Evolutionary conservation across 2,329 filamentous ascomycete genomes (phyloP), one percentile per base, ranked within the genome.

Genomic region (Calonectria naviculata): DNA sequence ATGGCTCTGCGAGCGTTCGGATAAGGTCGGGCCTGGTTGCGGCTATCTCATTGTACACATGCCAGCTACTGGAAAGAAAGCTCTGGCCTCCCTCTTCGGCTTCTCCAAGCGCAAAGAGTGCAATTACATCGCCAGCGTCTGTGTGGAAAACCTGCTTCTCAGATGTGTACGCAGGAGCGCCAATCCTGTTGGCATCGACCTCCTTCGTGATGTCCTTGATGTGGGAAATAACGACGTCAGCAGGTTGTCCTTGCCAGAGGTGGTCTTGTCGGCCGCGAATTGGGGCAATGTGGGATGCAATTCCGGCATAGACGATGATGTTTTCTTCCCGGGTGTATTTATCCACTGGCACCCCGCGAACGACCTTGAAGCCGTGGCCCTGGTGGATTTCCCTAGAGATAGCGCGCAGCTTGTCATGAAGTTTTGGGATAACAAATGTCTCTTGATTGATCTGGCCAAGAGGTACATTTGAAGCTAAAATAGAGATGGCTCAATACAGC

Each of bases 1-100:
- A 91, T 72, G 80, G 87, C 74, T 87, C 83, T 0, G 87, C 81
- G 29, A 93, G 80, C 0, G 89, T 91, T 4, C 85, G 82, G 38
- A 93, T 88, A 15, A 93, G 80, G 74, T 93, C 90, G 0, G 90
- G 90, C 21, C 90, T 81, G 1, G 85, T 89, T 24, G 80, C 81
- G 0, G 90, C 90, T 2, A 93, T 82, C 77, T 92, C 87, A 73
- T 93, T 93, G 78, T 93, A 93, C 3, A 93, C 87, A 3, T 83
- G 83, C 86, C 88, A 89, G 29, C 86, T 89, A 75, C 89, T 90
- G 0, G 89, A 86, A 13, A 93, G 80, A 70, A 87, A 87, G 74
- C 89, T 92, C 69, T 88, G 83, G 1, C 91, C 91, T 0, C 91
- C 91, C 42, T 81, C 79, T 2, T 83, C 81, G 0, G 85, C 86